Conservation (phyloP, 2,329 filamentous ascomycete genomes). For the Pseudogymnoascus sp. region DNA sequence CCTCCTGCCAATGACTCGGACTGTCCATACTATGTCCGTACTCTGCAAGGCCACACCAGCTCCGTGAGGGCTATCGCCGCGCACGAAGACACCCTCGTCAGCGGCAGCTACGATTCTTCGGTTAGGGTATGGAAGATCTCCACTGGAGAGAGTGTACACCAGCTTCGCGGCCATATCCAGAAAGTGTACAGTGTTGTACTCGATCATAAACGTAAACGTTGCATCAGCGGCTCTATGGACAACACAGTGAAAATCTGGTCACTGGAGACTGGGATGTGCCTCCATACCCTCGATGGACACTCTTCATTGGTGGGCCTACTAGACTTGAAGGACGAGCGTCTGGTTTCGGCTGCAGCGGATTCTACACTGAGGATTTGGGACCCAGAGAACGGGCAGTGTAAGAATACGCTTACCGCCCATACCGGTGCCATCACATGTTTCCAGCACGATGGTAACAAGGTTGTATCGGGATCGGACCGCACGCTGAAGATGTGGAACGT, state of each 20-base stretch:
- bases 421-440: constrained; percentile 98
- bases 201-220: constrained; percentile 84
- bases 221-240: constrained; percentile 98
- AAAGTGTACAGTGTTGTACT: constrained; percentile 98
- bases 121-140: constrained; percentile 97
- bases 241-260: constrained; percentile 98
- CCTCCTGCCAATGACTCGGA: constrained; percentile 67
- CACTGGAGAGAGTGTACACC: constrained; percentile 79
- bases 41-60: constrained; percentile 78
- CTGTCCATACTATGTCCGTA: constrained; percentile 91
- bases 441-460: constrained; percentile 93
- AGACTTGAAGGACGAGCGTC: constrained; percentile 78
- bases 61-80: constrained; percentile 95
- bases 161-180: constrained; percentile 76
- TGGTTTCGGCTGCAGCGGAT: constrained; percentile 92
- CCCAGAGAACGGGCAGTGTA: constrained; percentile 84
- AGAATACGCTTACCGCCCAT: constrained; percentile 82
- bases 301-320: constrained; percentile 85
- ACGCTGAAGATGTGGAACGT: constrained; percentile 99
- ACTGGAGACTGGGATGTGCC: constrained; percentile 71
- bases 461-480: constrained; percentile 91
- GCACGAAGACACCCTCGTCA: constrained; percentile 90
- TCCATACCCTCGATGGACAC: constrained; percentile 90
- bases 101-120: constrained; percentile 91
- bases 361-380: constrained; percentile 96